Evolutionary conservation across 805 yeast genomes (phyloP).

Genomic region (Cyberlindnera bimundalis): DNA sequence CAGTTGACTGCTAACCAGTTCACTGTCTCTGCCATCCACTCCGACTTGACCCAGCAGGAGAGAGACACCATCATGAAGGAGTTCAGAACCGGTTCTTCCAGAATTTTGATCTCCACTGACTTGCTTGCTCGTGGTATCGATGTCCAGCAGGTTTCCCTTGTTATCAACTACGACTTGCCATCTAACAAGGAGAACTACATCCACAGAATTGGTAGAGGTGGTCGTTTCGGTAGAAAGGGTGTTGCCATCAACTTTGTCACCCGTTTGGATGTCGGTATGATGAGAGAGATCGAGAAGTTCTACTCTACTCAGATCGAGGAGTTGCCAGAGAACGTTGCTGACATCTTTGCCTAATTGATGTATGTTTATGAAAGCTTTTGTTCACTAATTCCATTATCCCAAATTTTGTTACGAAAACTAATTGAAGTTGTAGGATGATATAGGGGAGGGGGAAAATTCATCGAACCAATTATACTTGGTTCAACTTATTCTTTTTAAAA

Average conservation of each 20-base stretch:
- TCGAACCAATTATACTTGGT: not conserved
- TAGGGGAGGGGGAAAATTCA: not conserved
- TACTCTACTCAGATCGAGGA: slow-evolving; percentile 88
- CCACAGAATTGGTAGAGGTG: slow-evolving; percentile 98
- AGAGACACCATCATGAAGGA: slow-evolving; percentile 95
- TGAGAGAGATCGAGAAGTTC: slow-evolving; percentile 85
- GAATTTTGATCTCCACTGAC: slow-evolving; percentile 91
- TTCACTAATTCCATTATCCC: slow-evolving; percentile 1
- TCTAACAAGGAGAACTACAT: slow-evolving; percentile 88
- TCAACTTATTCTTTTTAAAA: not conserved
- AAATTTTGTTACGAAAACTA: not conserved
- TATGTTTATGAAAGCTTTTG: slow-evolving; percentile 2
- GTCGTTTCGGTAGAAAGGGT: slow-evolving; percentile 98
- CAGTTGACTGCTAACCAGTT: slow-evolving; percentile 75
- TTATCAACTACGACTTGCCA: slow-evolving; percentile 91
- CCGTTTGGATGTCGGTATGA: slow-evolving; percentile 63
- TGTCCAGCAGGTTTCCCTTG: slow-evolving; percentile 95
- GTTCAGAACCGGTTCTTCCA: slow-evolving; percentile 89
- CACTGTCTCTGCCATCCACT: slow-evolving; percentile 93
- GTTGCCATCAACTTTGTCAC: slow-evolving; percentile 95
- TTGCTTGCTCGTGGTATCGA: slow-evolving; percentile 98
- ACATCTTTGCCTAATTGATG: slow-evolving; percentile 26
- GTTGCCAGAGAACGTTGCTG: slow-evolving; percentile 77
- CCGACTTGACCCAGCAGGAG: slow-evolving; percentile 91
- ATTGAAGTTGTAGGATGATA: no score